Conservation (phyloP, 176 grass and related monocot species). For the Eleusine indica region DNA sequence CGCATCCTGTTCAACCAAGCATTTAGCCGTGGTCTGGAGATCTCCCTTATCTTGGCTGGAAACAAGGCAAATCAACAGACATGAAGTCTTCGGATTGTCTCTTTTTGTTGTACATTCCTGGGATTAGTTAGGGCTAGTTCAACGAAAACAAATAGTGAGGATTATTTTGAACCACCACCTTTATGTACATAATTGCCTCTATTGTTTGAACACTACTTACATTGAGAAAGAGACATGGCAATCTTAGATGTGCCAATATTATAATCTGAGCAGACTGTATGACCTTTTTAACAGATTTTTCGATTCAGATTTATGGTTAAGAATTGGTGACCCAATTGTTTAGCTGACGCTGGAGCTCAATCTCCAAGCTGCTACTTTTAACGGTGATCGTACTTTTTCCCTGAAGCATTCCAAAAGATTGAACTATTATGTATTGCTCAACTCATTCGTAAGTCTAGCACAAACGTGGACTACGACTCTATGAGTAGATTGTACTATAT, state of each 20-base stretch:
- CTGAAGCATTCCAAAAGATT: too few species aligned
- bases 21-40: constrained; percentile 91
- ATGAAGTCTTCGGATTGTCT: neutral
- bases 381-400: too few species aligned
- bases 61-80: constrained; percentile 86
- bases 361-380: neutral
- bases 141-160: neutral
- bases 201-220: neutral
- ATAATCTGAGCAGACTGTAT: neutral
- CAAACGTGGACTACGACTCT: too few species aligned
- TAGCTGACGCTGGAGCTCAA: neutral
- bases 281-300: neutral
- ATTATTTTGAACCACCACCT: neutral
- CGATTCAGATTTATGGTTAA: neutral
- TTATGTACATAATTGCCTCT: constrained; percentile 23
- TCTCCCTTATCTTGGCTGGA: constrained; percentile 93
- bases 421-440: too few species aligned
- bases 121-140: neutral
- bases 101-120: neutral
- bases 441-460: too few species aligned
- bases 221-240: neutral
- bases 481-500: too few species aligned
- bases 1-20: constrained; percentile 92
- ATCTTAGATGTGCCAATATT: constrained; percentile 16
- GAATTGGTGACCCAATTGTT: neutral